Evolutionary conservation across 23 red algal species (phyloP).

Genomic region (Gracilaria gracilis): DNA sequence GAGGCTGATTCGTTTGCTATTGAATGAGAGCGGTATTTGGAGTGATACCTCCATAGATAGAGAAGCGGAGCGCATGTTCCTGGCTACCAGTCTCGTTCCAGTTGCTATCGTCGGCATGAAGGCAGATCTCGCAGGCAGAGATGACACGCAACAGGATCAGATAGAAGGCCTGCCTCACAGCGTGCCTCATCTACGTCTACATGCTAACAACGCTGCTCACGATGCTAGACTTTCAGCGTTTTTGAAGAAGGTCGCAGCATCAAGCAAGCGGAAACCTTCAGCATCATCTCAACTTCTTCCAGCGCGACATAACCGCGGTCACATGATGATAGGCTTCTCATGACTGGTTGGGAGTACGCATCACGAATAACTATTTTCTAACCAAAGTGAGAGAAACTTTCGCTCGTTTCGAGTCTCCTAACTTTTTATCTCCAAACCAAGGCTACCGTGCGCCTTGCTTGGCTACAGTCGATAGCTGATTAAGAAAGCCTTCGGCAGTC

Average conservation of each 20-base stretch:
- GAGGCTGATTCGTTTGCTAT: constrained; percentile 37
- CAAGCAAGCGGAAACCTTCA: constrained; percentile 36
- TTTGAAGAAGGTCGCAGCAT: constrained; percentile 40
- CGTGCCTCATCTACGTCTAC: constrained; percentile 34
- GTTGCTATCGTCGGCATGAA: constrained; percentile 71
- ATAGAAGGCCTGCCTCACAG: not conserved
- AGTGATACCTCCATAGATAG: constrained; percentile 53
- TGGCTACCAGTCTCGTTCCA: constrained; percentile 63
- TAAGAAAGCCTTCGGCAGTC: constrained; percentile 70
- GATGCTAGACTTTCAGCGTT: constrained; percentile 39
- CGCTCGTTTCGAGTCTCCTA: not conserved
- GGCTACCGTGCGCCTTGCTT: not conserved
- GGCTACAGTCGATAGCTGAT: constrained; percentile 45
- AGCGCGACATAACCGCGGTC: constrained; percentile 14
- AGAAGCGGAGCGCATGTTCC: constrained; percentile 55
- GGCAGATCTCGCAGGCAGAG: constrained; percentile 38
- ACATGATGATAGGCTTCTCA: constrained; percentile 57
- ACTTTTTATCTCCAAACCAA: not conserved
- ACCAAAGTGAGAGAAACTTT: not conserved
- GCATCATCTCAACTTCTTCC: constrained; percentile 14
- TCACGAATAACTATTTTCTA: not conserved
- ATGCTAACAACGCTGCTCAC: constrained; percentile 48
- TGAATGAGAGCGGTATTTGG: constrained; percentile 72
- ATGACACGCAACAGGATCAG: constrained; percentile 10
- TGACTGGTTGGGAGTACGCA: not conserved